These are phyloP conservation scores for Helminthosporium solani DNA, from an alignment of 2,329 filamentous ascomycete genomes.

Conservation along the genomic window DNA sequence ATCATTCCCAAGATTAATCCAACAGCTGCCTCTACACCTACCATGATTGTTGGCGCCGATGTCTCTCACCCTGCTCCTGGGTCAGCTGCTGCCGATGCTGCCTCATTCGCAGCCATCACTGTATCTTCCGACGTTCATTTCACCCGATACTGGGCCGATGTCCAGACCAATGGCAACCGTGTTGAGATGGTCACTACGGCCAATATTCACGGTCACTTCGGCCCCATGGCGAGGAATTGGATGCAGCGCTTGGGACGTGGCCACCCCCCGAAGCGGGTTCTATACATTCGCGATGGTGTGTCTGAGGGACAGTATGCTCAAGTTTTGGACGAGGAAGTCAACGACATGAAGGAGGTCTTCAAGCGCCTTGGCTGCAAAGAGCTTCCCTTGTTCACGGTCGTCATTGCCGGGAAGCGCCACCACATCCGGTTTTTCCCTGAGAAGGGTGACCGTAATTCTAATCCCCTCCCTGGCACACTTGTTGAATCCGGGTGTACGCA, in stretches of 20 bases:
- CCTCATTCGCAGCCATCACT: constrained; percentile 83
- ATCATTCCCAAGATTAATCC: constrained; percentile 32
- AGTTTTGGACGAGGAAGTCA: constrained; percentile 77
- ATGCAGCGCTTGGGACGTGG: constrained; percentile 54
- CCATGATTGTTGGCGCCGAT: constrained; percentile 87
- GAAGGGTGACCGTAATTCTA: constrained; percentile 71
- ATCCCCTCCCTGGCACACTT: constrained; percentile 81
- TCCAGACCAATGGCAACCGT: constrained; percentile 79
- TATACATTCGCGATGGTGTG: constrained; percentile 93
- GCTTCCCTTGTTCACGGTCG: constrained; percentile 72
- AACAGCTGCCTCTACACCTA: constrained; percentile 41
- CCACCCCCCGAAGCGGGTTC: constrained; percentile 68
- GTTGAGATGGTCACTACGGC: constrained; percentile 72
- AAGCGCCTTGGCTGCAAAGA: constrained; percentile 40
- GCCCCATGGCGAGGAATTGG: constrained; percentile 67
- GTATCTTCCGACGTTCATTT: constrained; percentile 71
- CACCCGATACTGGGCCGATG: constrained; percentile 74
- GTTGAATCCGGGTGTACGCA: constrained; percentile 90
- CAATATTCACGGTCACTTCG: constrained; percentile 68
- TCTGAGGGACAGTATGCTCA: constrained; percentile 81
- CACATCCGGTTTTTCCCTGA: constrained; percentile 90
- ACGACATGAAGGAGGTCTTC: constrained; percentile 65
- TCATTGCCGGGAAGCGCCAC: constrained; percentile 90
- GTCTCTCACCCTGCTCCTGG: constrained; percentile 79
- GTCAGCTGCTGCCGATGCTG: constrained; percentile 45